A percentile compares a stretch with the other conserved stretches of the same genome.
These are phyloP conservation scores for Lactarius quietus DNA, from an alignment of 768 basidiomycete species.

Conservation along the genomic window DNA sequence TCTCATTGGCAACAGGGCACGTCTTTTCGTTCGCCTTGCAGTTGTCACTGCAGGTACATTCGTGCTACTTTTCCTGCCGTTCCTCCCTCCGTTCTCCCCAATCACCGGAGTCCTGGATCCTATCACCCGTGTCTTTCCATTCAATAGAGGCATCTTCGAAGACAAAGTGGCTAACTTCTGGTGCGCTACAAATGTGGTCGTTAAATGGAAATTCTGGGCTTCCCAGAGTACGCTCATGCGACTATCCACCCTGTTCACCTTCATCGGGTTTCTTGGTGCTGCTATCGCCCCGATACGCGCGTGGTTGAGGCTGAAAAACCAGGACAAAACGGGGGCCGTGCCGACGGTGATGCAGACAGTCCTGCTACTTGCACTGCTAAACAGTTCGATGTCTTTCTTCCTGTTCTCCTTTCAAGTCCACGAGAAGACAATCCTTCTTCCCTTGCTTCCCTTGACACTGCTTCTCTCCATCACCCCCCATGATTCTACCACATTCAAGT, in stretches of 20 bases:
- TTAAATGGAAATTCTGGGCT: slow-evolving; percentile 77
- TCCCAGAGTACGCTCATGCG: slow-evolving; percentile 50
- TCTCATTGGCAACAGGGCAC: slow-evolving; percentile 29
- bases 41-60: slow-evolving; percentile 61
- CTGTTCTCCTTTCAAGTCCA: slow-evolving; percentile 96
- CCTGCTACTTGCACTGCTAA: slow-evolving; percentile 76
- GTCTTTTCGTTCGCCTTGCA: slow-evolving; percentile 65
- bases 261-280: slow-evolving; percentile 64
- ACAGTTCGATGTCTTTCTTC: slow-evolving; percentile 88
- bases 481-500: slow-evolving; percentile 59
- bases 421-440: slow-evolving; percentile 88
- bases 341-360: slow-evolving; percentile 59
- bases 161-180: slow-evolving; percentile 98
- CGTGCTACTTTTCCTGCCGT: slow-evolving; percentile 70
- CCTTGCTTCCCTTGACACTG: slow-evolving; percentile 79
- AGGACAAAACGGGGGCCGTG: slow-evolving; percentile 9
- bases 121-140: slow-evolving; percentile 84
- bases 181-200: slow-evolving; percentile 85
- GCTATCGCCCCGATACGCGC: slow-evolving; percentile 45
- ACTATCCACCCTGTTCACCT: slow-evolving; percentile 63
- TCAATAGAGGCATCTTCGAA: slow-evolving; percentile 86
- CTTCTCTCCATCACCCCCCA: slow-evolving; percentile 53
- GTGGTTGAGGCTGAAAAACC: slow-evolving; percentile 34
- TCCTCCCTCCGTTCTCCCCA: slow-evolving; percentile 63
- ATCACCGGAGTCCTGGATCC: slow-evolving; percentile 51